Conservation (phyloP, 768 basidiomycete species). For the Russula sp. region DNA sequence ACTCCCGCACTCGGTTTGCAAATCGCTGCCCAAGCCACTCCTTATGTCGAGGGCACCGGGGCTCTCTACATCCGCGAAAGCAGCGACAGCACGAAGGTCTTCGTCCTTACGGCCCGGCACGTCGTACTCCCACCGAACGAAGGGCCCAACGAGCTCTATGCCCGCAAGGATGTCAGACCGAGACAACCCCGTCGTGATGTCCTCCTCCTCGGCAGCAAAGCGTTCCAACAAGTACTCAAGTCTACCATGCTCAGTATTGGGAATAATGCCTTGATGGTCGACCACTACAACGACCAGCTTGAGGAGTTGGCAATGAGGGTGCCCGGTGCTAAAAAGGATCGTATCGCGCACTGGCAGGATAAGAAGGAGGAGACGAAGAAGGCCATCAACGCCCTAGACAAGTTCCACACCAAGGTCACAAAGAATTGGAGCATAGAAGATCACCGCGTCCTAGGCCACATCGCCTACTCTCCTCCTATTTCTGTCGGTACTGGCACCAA, state of each 20-base stretch:
- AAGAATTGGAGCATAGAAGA: neutral
- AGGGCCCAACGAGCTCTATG: no score
- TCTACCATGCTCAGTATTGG: no score
- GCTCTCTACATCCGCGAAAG: constrained; percentile 26
- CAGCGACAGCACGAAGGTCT: constrained; percentile 24
- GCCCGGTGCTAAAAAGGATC: no score
- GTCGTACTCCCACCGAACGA: constrained; percentile 24
- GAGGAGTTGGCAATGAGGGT: no score
- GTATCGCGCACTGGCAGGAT: no score
- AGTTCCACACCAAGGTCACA: neutral
- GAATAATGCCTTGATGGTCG: no score
- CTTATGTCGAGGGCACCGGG: constrained; percentile 34
- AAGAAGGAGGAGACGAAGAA: no score
- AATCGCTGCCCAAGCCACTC: constrained; percentile 29
- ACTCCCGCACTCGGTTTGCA: constrained; percentile 32
- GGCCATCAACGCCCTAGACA: neutral
- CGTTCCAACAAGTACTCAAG: no score
- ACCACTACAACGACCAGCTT: no score
- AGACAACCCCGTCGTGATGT: no score
- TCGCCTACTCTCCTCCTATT: neutral
- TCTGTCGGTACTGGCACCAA: neutral
- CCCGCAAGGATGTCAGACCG: no score
- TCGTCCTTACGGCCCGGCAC: constrained; percentile 31
- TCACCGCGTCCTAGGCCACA: neutral
- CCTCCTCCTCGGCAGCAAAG: no score